Base-by-base conservation (phyloP, 768 basidiomycete genomes). In the Lepiota brunneoincarnata region DNA sequence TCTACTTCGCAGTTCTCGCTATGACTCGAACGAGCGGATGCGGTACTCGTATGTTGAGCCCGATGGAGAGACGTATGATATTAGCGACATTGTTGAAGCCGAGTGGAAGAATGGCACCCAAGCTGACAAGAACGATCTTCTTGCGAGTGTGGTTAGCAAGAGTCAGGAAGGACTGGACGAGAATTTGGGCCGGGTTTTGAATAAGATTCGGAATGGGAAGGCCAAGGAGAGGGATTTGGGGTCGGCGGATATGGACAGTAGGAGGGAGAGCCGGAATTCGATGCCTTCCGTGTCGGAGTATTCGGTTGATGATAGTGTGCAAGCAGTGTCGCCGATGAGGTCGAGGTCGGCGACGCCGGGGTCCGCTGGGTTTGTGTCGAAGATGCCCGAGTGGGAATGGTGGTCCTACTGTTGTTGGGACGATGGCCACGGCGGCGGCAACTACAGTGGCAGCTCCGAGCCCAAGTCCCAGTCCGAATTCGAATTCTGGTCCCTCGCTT, bases 31-130 rank as follows among this genome's bases (percentile, higher is more conserved):
- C 38, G 88, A 91, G 58, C 74, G 77, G 42, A 87, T 93, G 72
- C 86, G 95, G 0, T 99, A 99, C 67, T 97, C 95, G 36, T 98
- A 93, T 66, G 89, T 98, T 38, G 87, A 93, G 58, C 79, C 83
- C 2, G 92, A 94, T 57, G 96, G 94, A 2, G 91, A 91, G 71
- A 89, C 88, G 0, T 89, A 86, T 63, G 96, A 98, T 67, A 93
- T 98, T 66, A 93, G 91, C 62, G 89, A 96, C 58, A 87, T 97
- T 46, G 80, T 98, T 43, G 93, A 95, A 64, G 84, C 91, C 68
- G 96, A 96, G 61, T 89, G 90, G 78, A 74, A 81, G n/a, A 82
- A 79, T 24, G 74, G 73, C 21, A n/a, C n/a, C n/a, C n/a, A n/a
- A n/a, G 38, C 60, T 38, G 64, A 73, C 26, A 75, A 78, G 63